Evolutionary conservation across 1,284 basidiomycete species (phyloP).

Genomic region (Schizophyllum amplum): DNA sequence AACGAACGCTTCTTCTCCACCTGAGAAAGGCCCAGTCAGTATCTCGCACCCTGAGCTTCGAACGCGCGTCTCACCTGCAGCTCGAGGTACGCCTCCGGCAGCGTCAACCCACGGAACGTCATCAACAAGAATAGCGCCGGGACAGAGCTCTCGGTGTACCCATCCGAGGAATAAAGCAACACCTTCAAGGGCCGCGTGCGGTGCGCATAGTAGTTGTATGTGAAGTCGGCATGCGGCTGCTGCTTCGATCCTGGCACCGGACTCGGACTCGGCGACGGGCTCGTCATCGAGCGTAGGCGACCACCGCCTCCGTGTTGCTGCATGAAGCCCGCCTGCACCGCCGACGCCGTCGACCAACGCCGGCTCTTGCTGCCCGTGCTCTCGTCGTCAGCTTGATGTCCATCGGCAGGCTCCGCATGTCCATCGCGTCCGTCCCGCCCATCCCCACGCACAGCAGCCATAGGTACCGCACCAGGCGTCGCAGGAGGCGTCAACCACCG

Average conservation of each 20-base stretch:
- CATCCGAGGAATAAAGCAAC: conserved; percentile 70
- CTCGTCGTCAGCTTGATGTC: not conserved
- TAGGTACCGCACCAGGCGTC: conserved; percentile 1
- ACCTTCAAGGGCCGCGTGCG: conserved; percentile 60
- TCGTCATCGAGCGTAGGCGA: not conserved
- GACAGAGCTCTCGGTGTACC: conserved; percentile 87
- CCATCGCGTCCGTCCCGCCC: not conserved
- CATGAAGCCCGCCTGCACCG: not conserved
- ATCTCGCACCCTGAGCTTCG: not conserved
- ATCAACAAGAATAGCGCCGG: conserved; percentile 86
- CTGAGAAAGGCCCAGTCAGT: conserved; percentile 24
- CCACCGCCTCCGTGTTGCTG: not conserved
- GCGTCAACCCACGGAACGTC: conserved; percentile 59
- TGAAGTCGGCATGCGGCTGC: not conserved
- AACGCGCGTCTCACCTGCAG: conserved; percentile 25
- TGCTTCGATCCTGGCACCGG: conserved; percentile 5
- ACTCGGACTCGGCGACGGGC: conserved; percentile 12
- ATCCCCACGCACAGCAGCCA: conserved; percentile 15
- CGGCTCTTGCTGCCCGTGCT: not conserved
- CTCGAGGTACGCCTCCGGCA: conserved; percentile 88
- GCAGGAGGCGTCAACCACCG: conserved; percentile 25
- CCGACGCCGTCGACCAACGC: not conserved
- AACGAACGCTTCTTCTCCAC: conserved; percentile 73
- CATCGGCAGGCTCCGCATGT: not conserved
- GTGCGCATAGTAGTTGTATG: conserved; percentile 1